Evolutionary conservation across 129 eudicot species (phyloP).

Genomic region (Rutidosis leptorrhynchoides): DNA sequence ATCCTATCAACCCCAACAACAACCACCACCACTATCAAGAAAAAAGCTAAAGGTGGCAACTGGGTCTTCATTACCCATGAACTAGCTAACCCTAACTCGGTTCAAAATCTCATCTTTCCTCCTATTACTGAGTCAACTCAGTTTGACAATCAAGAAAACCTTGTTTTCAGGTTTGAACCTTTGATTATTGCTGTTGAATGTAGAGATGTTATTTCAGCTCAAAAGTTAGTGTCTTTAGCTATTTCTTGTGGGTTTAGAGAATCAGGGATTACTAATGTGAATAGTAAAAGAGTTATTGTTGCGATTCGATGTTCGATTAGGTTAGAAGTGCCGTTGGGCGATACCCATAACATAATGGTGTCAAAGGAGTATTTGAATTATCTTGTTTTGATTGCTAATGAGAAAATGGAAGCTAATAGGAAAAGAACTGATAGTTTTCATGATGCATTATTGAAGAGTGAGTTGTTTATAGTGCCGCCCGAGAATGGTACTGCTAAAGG

Average conservation of each 20-base stretch:
- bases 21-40: constrained; percentile 43
- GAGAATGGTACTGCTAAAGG: background rate
- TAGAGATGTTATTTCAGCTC: constrained; percentile 50
- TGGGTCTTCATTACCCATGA: constrained; percentile 89
- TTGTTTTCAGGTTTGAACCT: constrained; percentile 87
- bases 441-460: constrained; percentile 46
- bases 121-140: constrained; percentile 22
- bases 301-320: constrained; percentile 87
- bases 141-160: constrained; percentile 15
- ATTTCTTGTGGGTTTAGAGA: constrained; percentile 82
- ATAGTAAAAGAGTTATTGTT: constrained; percentile 67
- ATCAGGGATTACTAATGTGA: constrained; percentile 76
- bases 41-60: constrained; percentile 78
- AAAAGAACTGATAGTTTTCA: constrained; percentile 62
- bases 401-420: constrained; percentile 86
- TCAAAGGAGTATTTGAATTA: constrained; percentile 62
- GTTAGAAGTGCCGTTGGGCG: constrained; percentile 90
- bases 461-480: constrained; percentile 33
- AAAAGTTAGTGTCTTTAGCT: constrained; percentile 63
- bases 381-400: constrained; percentile 78
- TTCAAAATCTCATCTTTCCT: constrained; percentile 52
- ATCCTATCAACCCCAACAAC: constrained; percentile 63
- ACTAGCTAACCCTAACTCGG: constrained; percentile 40
- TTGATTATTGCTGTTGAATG: constrained; percentile 86
- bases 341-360: constrained; percentile 46